Evolutionary conservation across 331 rosid genomes (phyloP), one percentile per base, ranked within the genome.

Genomic region (Rhamnella rubrinervis): DNA sequence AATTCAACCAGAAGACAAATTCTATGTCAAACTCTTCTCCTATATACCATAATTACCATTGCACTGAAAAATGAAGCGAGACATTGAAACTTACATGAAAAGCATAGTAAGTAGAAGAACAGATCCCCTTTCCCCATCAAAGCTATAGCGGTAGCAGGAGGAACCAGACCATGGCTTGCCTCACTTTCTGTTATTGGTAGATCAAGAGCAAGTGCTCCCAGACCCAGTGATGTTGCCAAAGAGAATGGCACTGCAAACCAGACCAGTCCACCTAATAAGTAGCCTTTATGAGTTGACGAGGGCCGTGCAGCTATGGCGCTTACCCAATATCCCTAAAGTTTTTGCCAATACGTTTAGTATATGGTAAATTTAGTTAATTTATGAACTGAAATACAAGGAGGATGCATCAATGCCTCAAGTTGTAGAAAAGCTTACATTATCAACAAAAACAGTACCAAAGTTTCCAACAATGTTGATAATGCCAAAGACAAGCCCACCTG

Each of bases 161-260:
- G 96, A 70, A 90, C 98, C 40, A 90, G 93, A 70, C 98, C 97
- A 2, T 77, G 90, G 66, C 92, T 82, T 28, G 98, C 97, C 68
- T 93, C 98, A 2, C 85, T 81, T 66, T 74, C 80, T 7, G 84
- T 88, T 65, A 93, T 70, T 15, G 98, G 97, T 55, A 93, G 78
- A 82, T 93, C 93, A 72, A 93, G 97, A 46, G 98, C 98, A 19
- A 93, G 50, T 16, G 98, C 97, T 72, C 98, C 98, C 44, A 93
- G 63, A 72, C 96, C 98, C 37, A 93, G 77, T 59, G 97, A 82
- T 70, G 98, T 90, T 28, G 97, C 98, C 71, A 93, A 84, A 66
- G 98, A 88, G 79, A 93, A 93, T 65, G 97, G 98, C 73, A 93
- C 98, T 5, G 97, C 98, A 86, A 93, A 93, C 98, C 98, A 93